Evolutionary conservation across 2,329 filamentous ascomycete genomes (phyloP).

Genomic region (Phialemoniopsis sp.): DNA sequence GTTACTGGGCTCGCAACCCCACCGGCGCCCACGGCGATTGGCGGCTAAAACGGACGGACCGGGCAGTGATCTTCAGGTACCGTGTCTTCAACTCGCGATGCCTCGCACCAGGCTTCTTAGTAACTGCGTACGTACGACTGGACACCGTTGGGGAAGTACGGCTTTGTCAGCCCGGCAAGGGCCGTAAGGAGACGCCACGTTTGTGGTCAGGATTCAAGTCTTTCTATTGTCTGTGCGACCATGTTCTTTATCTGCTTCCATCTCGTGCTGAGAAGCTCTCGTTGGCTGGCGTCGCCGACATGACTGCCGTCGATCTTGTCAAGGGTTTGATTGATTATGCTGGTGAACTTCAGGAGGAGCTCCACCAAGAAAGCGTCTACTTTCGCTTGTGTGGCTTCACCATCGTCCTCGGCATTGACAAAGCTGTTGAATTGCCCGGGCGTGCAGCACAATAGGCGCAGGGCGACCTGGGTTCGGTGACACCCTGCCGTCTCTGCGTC

Average conservation of each 20-base stretch:
- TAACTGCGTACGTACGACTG: too few relatives aligned
- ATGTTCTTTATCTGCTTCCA: constrained; percentile 14
- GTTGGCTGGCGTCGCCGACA: constrained; percentile 8
- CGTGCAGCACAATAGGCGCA: constrained; percentile 9
- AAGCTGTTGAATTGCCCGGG: constrained; percentile 8
- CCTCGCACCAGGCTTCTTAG: too few relatives aligned
- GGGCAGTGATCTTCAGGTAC: too few relatives aligned
- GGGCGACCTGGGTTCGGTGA: constrained; percentile 16
- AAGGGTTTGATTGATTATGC: constrained; percentile 4
- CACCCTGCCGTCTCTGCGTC: constrained; percentile 16
- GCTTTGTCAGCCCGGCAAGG: too few relatives aligned
- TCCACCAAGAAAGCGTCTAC: constrained; percentile 6
- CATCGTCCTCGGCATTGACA: constrained; percentile 4
- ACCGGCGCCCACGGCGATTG: too few relatives aligned
- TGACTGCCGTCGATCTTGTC: neutral
- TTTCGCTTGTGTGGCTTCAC: neutral
- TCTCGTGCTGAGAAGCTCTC: constrained; percentile 7
- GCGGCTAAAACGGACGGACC: too few relatives aligned
- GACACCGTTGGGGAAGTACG: too few relatives aligned
- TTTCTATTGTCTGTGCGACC: constrained; percentile 5
- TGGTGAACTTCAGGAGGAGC: constrained; percentile 8
- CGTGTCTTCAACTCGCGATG: too few relatives aligned
- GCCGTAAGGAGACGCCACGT: too few relatives aligned
- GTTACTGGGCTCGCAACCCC: too few relatives aligned
- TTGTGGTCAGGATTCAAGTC: too few relatives aligned